Conservation (phyloP, 768 basidiomycete genomes). For the Wakefieldia striispora region DNA sequence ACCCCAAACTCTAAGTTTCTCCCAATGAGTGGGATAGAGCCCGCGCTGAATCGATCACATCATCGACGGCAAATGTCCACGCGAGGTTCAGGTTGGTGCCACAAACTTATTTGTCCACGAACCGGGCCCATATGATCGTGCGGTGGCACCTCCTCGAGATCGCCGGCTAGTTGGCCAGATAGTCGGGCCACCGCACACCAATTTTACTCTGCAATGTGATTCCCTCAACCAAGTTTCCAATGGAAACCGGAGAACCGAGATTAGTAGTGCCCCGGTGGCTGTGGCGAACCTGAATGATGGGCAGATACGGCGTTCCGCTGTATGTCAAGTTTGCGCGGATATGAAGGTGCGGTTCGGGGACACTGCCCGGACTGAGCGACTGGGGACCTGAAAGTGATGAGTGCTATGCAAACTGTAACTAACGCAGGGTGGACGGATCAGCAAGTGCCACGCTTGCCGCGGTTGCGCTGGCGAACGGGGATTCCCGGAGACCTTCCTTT, state of each 20-base stretch:
- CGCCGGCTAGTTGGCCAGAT: too few species aligned
- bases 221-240: conserved; percentile 21
- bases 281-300: conserved; percentile 27
- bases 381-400: conserved; percentile 4
- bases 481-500: not conserved
- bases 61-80: too few species aligned
- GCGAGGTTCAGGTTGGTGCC: too few species aligned
- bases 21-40: not conserved
- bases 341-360: conserved; percentile 24
- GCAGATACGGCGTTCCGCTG: conserved; percentile 26
- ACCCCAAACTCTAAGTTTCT: not conserved
- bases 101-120: not conserved
- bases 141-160: not conserved
- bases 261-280: conserved; percentile 27
- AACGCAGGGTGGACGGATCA: not conserved
- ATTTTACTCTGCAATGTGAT: not conserved
- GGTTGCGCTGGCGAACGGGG: conserved; percentile 1
- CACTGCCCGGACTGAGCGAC: conserved; percentile 6
- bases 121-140: not conserved
- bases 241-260: conserved; percentile 21
- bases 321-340: conserved; percentile 26
- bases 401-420: not conserved
- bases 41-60: not conserved
- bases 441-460: not conserved
- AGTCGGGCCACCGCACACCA: not conserved